Evolutionary conservation across 1,284 basidiomycete genomes (phyloP).

Genomic region (Xerocomus minutiporus): DNA sequence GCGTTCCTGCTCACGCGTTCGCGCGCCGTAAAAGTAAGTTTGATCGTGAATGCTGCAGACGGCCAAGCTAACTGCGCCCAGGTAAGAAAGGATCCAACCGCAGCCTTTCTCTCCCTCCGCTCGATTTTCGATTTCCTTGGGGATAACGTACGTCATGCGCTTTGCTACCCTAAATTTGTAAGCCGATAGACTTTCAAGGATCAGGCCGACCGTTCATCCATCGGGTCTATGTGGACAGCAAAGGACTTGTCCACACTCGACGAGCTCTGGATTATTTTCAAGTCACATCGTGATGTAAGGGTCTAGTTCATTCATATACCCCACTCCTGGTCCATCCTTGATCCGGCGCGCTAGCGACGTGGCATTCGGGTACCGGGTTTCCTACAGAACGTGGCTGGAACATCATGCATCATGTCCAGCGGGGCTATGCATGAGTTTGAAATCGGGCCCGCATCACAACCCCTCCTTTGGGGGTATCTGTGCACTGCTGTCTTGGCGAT

Average conservation of each 20-base stretch:
- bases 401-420: neutral
- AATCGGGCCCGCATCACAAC: constrained; percentile 14
- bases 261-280: constrained; percentile 54
- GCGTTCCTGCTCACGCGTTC: constrained; percentile 47
- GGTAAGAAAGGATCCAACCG: constrained; percentile 23
- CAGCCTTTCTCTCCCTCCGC: constrained; percentile 35
- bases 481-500: constrained; percentile 14
- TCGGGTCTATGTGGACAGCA: constrained; percentile 42
- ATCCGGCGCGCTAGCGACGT: neutral
- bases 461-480: neutral
- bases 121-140: constrained; percentile 25
- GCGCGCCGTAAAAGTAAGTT: constrained; percentile 46
- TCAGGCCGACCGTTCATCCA: constrained; percentile 12
- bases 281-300: constrained; percentile 57
- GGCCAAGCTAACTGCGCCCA: constrained; percentile 11
- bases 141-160: constrained; percentile 15
- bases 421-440: constrained; percentile 13
- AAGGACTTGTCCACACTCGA: constrained; percentile 31
- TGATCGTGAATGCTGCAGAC: neutral
- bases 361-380: neutral
- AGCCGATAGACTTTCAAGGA: constrained; percentile 12
- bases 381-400: neutral
- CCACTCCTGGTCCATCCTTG: neutral
- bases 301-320: neutral
- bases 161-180: neutral